Evolutionary conservation across 148 eudicot genomes (phyloP), one percentile per base, ranked within the genome.

Genomic region (Rhododendron griersonianum): DNA sequence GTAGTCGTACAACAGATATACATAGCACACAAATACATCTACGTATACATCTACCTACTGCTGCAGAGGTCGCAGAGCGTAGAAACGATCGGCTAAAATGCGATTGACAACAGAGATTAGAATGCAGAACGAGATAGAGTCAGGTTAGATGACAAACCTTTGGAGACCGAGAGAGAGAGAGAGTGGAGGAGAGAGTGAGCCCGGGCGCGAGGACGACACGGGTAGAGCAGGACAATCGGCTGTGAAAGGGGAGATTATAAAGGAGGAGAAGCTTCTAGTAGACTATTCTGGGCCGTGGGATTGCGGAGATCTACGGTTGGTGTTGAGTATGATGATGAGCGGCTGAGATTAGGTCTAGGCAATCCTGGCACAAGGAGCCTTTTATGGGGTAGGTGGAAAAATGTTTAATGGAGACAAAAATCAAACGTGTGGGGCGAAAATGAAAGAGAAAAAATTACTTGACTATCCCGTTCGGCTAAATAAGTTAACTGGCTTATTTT

Each of bases 221-320:
- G 84, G 91, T 28, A 78, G 74, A 86, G 75, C 89, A 90, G 86
- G 80, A 15, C 30, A 7, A 21, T 0, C 59, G 61, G 19, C 16
- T 33, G 61, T 48, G 75, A 73, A 80, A 6, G n/a, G 69, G 37
- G 33, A 7, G 84, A n/a, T 11, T 47, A 67, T 63, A 67, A 79
- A 69, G 86, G 19, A 6, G 44, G 85, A 63, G 91, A 90, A 89
- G 79, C 44, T 92, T 90, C 91, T 73, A 85, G 91, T 79, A 86
- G 78, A 18, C 71, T 55, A 15, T 67, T 86, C 44, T 11, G 48
- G 44, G 63, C 89, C 92, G 89, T 92, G 53, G 84, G 86, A 83
- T 86, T 35, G 3, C 2, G 23, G 1, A 0, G 86, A 76, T 87
- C 63, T 45, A 51, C 16, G 90, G 86, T 37, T 41, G 35, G 35